Conservation (phyloP, 306 rosid genomes). For the Glycine tomentella region DNA sequence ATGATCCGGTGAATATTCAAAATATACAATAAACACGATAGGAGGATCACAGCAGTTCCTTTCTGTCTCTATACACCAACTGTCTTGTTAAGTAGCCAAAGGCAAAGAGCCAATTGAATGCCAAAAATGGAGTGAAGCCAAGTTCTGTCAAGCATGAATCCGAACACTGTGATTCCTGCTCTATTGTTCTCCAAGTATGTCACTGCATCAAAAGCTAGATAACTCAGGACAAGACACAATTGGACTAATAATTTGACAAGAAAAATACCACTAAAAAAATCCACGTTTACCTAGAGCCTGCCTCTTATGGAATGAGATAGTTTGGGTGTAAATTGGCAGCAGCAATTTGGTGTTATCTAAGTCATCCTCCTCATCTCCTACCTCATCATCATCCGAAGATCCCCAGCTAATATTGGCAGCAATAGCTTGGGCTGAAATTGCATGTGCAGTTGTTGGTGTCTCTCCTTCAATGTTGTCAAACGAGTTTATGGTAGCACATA, state of each 20-base stretch:
- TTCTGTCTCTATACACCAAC: conserved; percentile 54
- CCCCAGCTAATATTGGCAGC: conserved; percentile 43
- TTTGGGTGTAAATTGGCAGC: conserved; percentile 66
- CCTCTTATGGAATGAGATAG: conserved; percentile 88
- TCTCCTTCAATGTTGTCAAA: conserved; percentile 68
- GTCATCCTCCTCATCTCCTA: conserved; percentile 73
- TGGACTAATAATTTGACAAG: conserved; percentile 6
- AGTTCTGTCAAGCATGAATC: conserved; percentile 85
- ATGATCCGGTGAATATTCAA: not conserved
- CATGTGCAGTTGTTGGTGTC: conserved; percentile 53
- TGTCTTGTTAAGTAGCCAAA: conserved; percentile 94
- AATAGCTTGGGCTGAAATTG: conserved; percentile 49
- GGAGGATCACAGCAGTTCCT: conserved; percentile 26
- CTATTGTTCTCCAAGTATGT: conserved; percentile 84
- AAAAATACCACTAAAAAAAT: conserved; percentile 14
- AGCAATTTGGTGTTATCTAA: conserved; percentile 72
- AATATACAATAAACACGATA: not conserved
- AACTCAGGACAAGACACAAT: conserved; percentile 29
- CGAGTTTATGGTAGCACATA: conserved; percentile 75
- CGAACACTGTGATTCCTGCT: conserved; percentile 85
- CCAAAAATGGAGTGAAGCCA: conserved; percentile 94
- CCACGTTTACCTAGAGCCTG: conserved; percentile 78
- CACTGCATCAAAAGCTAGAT: conserved; percentile 62
- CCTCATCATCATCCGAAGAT: conserved; percentile 72
- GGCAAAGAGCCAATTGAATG: conserved; percentile 76